phyloP scores from a whole-genome alignment of 768 basidiomycete species.

The Ramaria sp. region DNA sequence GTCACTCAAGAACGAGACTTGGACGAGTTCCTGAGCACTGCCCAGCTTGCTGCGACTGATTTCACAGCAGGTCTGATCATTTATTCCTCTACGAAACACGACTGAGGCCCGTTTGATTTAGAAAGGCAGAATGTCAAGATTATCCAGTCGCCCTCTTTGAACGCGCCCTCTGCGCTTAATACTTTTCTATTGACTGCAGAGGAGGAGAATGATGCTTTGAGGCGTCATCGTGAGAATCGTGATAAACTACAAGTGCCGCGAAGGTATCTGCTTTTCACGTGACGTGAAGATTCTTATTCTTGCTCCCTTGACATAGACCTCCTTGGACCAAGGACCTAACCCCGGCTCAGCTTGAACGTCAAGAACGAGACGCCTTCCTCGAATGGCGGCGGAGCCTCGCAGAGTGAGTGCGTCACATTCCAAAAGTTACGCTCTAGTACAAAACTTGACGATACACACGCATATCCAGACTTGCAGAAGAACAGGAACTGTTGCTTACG shows the following conservation, averaged over 20 bases:
- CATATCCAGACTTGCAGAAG: conserved; percentile 64
- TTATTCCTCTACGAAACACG: not conserved
- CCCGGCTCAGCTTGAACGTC: conserved; percentile 66
- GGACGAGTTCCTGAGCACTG: conserved; percentile 92
- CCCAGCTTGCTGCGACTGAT: conserved; percentile 88
- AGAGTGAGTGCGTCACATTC: conserved; percentile 44
- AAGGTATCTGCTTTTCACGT: conserved; percentile 16
- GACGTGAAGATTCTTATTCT: not conserved
- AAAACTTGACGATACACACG: not conserved
- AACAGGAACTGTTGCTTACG: conserved; percentile 79
- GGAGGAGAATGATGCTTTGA: conserved; percentile 68
- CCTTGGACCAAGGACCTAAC: conserved; percentile 81
- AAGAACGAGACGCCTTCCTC: conserved; percentile 84
- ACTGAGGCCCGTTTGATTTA: conserved; percentile 16
- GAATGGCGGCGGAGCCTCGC: conserved; percentile 91
- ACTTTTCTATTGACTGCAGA: conserved; percentile 76
- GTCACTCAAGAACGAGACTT: conserved; percentile 94
- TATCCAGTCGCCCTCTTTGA: conserved; percentile 40
- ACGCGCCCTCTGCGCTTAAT: conserved; percentile 42
- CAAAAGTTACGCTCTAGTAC: not conserved
- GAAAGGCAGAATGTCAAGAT: conserved; percentile 77
- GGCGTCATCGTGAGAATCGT: conserved; percentile 66
- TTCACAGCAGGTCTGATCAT: conserved; percentile 77
- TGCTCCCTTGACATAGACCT: conserved; percentile 35
- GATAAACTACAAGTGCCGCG: conserved; percentile 76